phyloP scores from a whole-genome alignment of 2,329 filamentous ascomycete genomes.

The Alternaria arbusti region DNA sequence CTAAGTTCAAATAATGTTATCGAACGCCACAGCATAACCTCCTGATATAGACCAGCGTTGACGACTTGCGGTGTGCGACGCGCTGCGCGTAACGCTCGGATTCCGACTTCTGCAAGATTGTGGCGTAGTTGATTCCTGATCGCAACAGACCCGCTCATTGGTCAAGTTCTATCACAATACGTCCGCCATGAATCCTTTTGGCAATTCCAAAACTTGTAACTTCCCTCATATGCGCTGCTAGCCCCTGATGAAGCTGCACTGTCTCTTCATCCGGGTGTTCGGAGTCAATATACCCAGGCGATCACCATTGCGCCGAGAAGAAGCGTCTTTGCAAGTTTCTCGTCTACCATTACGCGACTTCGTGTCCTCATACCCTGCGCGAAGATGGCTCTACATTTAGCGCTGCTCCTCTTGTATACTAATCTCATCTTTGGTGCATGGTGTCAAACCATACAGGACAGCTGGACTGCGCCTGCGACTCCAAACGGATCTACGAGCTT shows the following conservation, averaged over 20 bases:
- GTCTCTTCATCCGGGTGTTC: not conserved
- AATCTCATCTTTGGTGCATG: constrained; percentile 7
- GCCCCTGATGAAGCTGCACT: not conserved
- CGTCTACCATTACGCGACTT: not conserved
- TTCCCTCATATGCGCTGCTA: not conserved
- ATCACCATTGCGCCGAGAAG: not conserved
- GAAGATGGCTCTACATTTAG: constrained; percentile 5
- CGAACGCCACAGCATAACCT: not conserved
- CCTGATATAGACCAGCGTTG: too few relatives aligned
- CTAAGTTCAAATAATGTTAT: too few relatives aligned
- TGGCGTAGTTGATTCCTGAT: not conserved
- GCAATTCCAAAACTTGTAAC: not conserved
- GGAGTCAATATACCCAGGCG: not conserved
- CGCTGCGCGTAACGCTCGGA: not conserved
- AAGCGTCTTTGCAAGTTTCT: not conserved
- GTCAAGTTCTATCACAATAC: not conserved
- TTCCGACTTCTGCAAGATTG: not conserved
- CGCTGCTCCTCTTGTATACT: constrained; percentile 3
- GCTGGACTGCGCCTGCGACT: constrained; percentile 22
- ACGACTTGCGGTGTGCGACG: not conserved
- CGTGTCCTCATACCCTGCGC: not conserved
- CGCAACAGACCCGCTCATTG: not conserved
- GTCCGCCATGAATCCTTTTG: not conserved
- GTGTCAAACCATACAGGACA: constrained; percentile 24
- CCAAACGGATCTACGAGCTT: constrained; percentile 21